A percentile compares a stretch with the other conserved stretches of the same genome.
Evolutionary conservation across 306 rosid species (phyloP).

Genomic region (Geum urbanum): DNA sequence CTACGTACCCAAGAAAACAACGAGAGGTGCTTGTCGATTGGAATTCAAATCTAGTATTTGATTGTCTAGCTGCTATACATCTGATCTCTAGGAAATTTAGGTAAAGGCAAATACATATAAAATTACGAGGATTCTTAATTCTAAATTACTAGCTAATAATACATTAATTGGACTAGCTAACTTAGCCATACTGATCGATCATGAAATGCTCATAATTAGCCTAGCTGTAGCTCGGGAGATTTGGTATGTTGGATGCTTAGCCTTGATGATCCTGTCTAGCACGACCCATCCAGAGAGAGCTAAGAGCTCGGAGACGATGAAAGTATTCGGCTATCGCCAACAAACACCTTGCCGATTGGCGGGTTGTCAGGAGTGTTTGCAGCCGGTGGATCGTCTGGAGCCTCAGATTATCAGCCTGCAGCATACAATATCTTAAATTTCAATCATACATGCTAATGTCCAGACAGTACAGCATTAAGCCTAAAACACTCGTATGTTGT

Average conservation of each 20-base stretch:
- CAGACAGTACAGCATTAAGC: neutral
- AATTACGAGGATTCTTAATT: neutral
- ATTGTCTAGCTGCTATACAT: slow-evolving; percentile 4
- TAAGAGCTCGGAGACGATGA: slow-evolving; percentile 80
- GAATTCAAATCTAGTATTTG: neutral
- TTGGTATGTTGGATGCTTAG: slow-evolving; percentile 6
- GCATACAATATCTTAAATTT: neutral
- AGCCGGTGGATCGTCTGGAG: slow-evolving; percentile 73
- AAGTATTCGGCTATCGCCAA: slow-evolving; percentile 80
- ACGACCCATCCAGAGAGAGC: slow-evolving; percentile 87
- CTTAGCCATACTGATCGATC: neutral
- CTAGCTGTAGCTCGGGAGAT: neutral
- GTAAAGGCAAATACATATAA: neutral
- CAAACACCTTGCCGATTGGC: slow-evolving; percentile 88
- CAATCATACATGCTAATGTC: neutral
- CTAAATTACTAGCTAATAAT: neutral
- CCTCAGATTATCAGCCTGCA: slow-evolving; percentile 81
- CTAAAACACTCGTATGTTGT: neutral
- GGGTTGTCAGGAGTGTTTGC: slow-evolving; percentile 63
- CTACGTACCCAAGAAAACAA: no score
- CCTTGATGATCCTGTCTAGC: slow-evolving; percentile 57
- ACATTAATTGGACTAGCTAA: neutral
- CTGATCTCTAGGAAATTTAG: slow-evolving; percentile 6
- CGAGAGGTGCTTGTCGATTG: neutral
- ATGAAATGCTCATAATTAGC: neutral